Base-by-base conservation (phyloP, 1,284 basidiomycete species). In the Ceratobasidium sp. region DNA sequence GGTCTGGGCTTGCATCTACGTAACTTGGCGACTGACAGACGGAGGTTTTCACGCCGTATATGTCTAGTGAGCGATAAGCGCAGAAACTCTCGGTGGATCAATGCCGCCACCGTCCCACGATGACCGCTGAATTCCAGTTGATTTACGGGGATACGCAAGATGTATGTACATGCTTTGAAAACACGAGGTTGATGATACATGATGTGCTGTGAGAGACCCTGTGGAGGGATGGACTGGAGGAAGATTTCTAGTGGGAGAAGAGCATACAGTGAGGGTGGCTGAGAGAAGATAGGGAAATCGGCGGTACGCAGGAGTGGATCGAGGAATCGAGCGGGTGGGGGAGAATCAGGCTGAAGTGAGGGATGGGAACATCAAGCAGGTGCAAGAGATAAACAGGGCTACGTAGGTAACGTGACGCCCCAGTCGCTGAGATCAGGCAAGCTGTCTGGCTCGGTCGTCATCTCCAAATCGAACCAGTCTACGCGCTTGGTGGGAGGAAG, bases 381-480 rank as follows among this genome's bases (percentile, higher is more conserved):
- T 37, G 37, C 8, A 8, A 37, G 37, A 37, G 37, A n/a, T 11
- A 22, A n/a, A 56, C n/a, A 25, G 54, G 54, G 54, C 2, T n/a
- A 11, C 11, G 54, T 3, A 56, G 54, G n/a, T 51, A 3, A 32
- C n/a, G 49, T 32, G 22, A 57, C 19, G 40, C 37, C 61, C 61
- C 61, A 43, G 7, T 37, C 61, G 61, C 61, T 64, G 29, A 59
- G 56, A 25, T 59, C 56, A 34, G 56, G 56, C 19, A 59, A 25
- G 29, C 29, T 32, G 56, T 49, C 62, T 11, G 62, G 11, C 62
- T 44, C 43, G 40, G 7, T 19, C 62, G 29, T 65, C 32, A 65
- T 44, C 62, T 46, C 17, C 22, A 40, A 32, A 46, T 65, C 62
- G 37, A 65, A 65, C 62, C 62, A 65, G 2, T 65, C 62, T 37